phyloP scores from a whole-genome alignment of 2,329 filamentous ascomycete species.

The Knufia fluminis region DNA sequence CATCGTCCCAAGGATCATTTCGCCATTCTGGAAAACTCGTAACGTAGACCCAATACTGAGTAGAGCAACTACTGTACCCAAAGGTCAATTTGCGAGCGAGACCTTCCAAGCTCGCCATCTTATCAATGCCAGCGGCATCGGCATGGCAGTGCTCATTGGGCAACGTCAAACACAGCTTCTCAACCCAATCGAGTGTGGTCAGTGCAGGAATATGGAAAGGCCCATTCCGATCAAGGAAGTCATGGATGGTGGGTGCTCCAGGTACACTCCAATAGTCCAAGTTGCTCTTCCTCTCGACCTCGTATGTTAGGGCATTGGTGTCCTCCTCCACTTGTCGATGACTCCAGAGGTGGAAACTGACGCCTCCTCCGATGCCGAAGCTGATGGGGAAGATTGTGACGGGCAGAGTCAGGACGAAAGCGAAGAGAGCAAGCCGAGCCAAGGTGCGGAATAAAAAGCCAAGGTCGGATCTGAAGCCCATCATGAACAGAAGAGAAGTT shows the following conservation, averaged over 20 bases:
- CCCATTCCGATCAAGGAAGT: background rate
- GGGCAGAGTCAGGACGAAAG: background rate
- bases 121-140: background rate
- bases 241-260: background rate
- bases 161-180: background rate
- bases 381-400: background rate
- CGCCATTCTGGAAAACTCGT: background rate
- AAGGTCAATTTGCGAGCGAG: background rate
- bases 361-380: background rate
- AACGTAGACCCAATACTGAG: conserved; percentile 1
- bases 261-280: background rate
- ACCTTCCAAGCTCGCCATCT: background rate
- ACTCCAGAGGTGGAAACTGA: conserved; percentile 1
- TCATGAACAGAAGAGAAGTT: background rate
- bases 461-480: background rate
- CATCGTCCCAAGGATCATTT: background rate
- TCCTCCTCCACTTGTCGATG: background rate
- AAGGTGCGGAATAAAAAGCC: background rate
- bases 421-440: background rate
- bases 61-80: background rate
- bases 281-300: background rate
- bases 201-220: background rate
- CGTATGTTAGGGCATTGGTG: background rate
- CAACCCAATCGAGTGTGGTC: background rate
- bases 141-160: background rate